phyloP scores from a whole-genome alignment of 768 basidiomycete species.

The Suillus decipiens region DNA sequence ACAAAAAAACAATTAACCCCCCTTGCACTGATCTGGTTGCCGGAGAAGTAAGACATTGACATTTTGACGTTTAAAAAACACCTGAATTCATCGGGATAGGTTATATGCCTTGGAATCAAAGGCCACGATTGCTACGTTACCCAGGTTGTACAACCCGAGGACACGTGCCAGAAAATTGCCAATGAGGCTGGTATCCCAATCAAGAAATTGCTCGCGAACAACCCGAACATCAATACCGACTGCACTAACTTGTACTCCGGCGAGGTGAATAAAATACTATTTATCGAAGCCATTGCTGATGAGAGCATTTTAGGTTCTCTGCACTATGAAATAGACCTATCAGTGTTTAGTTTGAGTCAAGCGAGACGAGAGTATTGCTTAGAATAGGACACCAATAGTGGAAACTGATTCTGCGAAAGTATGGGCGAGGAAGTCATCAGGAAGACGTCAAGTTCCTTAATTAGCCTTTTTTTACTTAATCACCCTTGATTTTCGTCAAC shows the following conservation, averaged over 20 bases:
- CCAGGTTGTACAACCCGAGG: constrained; percentile 46
- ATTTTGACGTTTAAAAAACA: neutral
- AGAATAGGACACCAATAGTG: constrained; percentile 14
- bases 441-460: too few relatives aligned
- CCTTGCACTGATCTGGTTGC: constrained; percentile 56
- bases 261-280: constrained; percentile 44
- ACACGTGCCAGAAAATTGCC: constrained; percentile 52
- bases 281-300: neutral
- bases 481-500: too few relatives aligned
- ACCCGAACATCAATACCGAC: constrained; percentile 56
- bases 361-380: neutral
- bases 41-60: constrained; percentile 48
- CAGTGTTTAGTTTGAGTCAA: constrained; percentile 7
- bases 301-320: constrained; percentile 23
- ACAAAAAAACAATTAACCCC: constrained; percentile 47
- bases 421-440: too few relatives aligned
- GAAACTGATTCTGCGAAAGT: too few relatives aligned
- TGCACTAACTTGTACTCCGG: constrained; percentile 60
- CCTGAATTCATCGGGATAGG: constrained; percentile 24
- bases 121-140: constrained; percentile 60
- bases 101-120: constrained; percentile 56
- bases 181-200: constrained; percentile 41
- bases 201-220: constrained; percentile 57
- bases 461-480: too few relatives aligned
- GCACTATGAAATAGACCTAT: constrained; percentile 20